Base-by-base conservation (phyloP, 1,139 yeast species). In the Lodderomyces oxycetoniae region DNA sequence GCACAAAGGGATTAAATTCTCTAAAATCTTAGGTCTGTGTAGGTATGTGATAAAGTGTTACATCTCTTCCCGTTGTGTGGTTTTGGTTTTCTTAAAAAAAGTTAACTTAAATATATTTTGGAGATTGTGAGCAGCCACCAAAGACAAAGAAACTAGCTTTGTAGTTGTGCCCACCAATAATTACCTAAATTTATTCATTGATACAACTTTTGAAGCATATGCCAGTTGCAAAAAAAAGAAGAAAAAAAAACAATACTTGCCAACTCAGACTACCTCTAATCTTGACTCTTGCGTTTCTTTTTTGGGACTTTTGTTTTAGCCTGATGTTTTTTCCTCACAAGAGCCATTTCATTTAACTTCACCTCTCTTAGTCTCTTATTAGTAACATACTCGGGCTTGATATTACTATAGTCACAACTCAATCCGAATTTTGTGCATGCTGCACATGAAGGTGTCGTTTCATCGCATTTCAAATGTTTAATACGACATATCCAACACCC, bases 401-500 rank as follows among this genome's bases (percentile, higher is more conserved):
- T 59, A 1, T 55, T 45, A n/a, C 65, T 61, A 42, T 66, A 68
- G 48, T 68, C 74, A 48, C 74, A 68, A 17, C 47, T 53, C 32
- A 68, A 60, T n/a, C 71, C 71, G 45, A 63, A 65, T 35, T 62
- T 63, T 4, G 42, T 33, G 47, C 74, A 68, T 32, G 62, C 57
- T 9, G 61, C 46, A 45, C 74, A 68, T 9, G 44, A 44, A 0
- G 74, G 74, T 41, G 60, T 55, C 3, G 34, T 37, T 43, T 68
- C 74, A 43, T 68, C 71, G 46, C 74, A 68, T 46, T 68, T 68
- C 42, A 70, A 56, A 48, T 69, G 75, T 46, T 71, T 69, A 37
- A 70, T 64, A 34, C 76, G 57, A 44, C 77, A 71, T 33, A 67
- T 64, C 72, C 71, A 71, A 45, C 77, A 71, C 0, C 76, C 77